Base-by-base conservation (phyloP, 106 monocot genomes). In the Xerophyta viscosa region DNA sequence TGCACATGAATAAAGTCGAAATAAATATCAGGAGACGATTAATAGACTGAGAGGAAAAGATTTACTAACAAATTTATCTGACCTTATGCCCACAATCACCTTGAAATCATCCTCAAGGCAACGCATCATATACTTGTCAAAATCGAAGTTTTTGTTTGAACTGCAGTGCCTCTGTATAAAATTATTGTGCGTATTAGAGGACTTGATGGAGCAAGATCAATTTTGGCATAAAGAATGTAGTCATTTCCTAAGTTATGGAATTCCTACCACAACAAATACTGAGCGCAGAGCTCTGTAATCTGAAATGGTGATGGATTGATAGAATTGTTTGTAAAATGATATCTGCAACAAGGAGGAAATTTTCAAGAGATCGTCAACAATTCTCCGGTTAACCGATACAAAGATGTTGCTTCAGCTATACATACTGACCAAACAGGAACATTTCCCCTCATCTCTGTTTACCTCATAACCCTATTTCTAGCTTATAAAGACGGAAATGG, bases 31-130 rank as follows among this genome's bases (percentile, higher is more conserved):
- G n/a, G n/a, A n/a, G n/a, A n/a, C n/a, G n/a, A n/a, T n/a, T n/a
- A n/a, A n/a, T n/a, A n/a, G n/a, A n/a, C n/a, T n/a, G n/a, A n/a
- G n/a, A n/a, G n/a, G n/a, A n/a, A n/a, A n/a, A n/a, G n/a, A n/a
- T 0, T 19, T 0, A n/a, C 20, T 30, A 52, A 6, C 20, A 24
- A 20, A 26, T 12, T 1, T 36, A 17, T 6, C 44, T 41, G 27
- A 91, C 91, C 82, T 91, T 29, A 91, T 86, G 13, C 91, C 91
- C 41, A 91, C 81, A 64, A 91, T 75, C 57, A 51, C 75, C 48
- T 67, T 91, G 50, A 91, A 91, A 67, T 91, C 91, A 62, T 75
- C 68, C 64, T 91, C 72, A 49, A 91, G 67, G 55, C 81, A 77
- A 18, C 82, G 81, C 72, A 91, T 56, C 78, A 91, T 67, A 55